A percentile compares a stretch with the other conserved stretches of the same genome.
These are phyloP conservation scores for Fusarium veterinarium DNA, from an alignment of 2,329 filamentous ascomycete species.

Conservation along the genomic window DNA sequence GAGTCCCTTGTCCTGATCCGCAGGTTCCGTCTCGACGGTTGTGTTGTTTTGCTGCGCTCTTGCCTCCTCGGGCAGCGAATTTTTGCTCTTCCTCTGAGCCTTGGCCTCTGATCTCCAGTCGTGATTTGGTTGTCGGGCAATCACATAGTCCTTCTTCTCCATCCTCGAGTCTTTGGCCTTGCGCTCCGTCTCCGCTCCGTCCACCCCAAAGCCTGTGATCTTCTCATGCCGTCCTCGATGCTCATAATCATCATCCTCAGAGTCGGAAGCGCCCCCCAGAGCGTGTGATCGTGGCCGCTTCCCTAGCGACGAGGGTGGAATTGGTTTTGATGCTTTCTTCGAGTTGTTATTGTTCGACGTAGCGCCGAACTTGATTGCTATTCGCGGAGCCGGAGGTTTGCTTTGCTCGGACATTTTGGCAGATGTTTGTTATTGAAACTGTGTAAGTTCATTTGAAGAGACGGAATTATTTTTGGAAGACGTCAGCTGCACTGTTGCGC, in stretches of 20 bases:
- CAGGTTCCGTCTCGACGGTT: slow-evolving; percentile 49
- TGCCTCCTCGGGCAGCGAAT: slow-evolving; percentile 68
- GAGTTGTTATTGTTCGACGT: slow-evolving; percentile 45
- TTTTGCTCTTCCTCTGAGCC: slow-evolving; percentile 61
- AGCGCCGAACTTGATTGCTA: slow-evolving; percentile 62
- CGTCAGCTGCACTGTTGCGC: not conserved
- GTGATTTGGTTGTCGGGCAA: slow-evolving; percentile 67
- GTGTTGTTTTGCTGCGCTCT: slow-evolving; percentile 55
- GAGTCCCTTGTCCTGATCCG: slow-evolving; percentile 64
- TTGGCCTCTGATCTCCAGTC: slow-evolving; percentile 70
- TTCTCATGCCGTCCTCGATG: slow-evolving; percentile 54
- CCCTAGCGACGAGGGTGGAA: slow-evolving; percentile 58
- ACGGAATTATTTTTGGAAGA: slow-evolving; percentile 12
- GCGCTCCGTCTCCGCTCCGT: slow-evolving; percentile 56
- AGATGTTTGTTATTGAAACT: not conserved
- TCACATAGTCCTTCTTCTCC: slow-evolving; percentile 62
- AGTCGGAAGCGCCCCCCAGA: slow-evolving; percentile 57
- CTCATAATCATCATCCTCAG: slow-evolving; percentile 53
- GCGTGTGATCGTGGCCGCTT: slow-evolving; percentile 60
- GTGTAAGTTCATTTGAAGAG: not conserved
- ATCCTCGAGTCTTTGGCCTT: slow-evolving; percentile 45
- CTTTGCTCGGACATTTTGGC: slow-evolving; percentile 42
- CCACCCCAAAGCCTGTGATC: slow-evolving; percentile 63
- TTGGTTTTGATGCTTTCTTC: slow-evolving; percentile 46
- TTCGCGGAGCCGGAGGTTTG: slow-evolving; percentile 50